Evolutionary conservation across 208 protist species (phyloP), one percentile per base, ranked within the genome.

Genomic region (Leishmania gerbilli): DNA sequence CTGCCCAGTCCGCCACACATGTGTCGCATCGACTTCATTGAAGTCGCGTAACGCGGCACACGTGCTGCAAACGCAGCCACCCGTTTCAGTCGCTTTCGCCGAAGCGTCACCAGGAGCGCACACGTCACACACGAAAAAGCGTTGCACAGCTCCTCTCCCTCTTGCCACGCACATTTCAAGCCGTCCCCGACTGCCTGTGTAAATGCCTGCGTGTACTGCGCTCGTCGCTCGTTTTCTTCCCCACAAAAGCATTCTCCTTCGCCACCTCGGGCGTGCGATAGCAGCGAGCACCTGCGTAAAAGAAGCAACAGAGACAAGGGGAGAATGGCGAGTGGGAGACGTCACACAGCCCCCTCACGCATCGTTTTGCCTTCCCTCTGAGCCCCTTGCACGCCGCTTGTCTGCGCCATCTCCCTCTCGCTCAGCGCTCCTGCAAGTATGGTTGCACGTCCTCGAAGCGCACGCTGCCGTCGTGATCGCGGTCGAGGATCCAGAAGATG

Each of bases 401-500:
- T 11, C 47, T 31, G 3, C 1, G 69, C 24, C 21, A 24, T 71
- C 71, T n/a, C 47, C 27, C 17, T 27, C 51, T 47, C 51, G 24
- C 51, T 76, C 74, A 77, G 40, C 74, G 13, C 11, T 34, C 72
- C 27, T 62, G 27, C 62, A 91, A 71, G 76, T 87, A 90, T 1
- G 79, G 49, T 34, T 82, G 75, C 71, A 91, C 83, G 62, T 96
- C 91, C 11, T 74, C 65, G 83, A 93, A 93, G 40, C 84, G 60
- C 24, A 94, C 78, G 64, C 77, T 80, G 27, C 92, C 92, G 71
- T 93, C 90, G 37, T 79, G 62, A 77, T 96, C 85, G 13, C 68
- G 64, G 83, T 96, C 92, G 24, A 89, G 62, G 21, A 93, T 82
- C 65, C 79, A 83, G 81, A 96, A 94, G 0, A 91, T 82, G 62